These are phyloP conservation scores for Diplocarpon rosae DNA, from an alignment of 2,329 filamentous ascomycete species.

Conservation along the genomic window DNA sequence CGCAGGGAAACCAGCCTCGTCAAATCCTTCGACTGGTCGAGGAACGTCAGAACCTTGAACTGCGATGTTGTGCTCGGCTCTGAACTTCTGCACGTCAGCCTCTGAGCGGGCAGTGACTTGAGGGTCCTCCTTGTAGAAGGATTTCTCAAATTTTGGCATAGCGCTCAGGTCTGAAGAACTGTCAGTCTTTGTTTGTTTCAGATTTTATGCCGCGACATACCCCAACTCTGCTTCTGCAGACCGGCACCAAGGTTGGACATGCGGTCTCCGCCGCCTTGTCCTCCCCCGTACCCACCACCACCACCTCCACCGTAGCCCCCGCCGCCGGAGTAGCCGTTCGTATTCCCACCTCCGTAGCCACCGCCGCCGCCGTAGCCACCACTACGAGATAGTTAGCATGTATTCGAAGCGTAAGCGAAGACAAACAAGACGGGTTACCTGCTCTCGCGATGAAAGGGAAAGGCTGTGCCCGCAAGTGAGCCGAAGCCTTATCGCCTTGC, in stretches of 20 bases:
- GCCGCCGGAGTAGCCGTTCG: conserved; percentile 25
- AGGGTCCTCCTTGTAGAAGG: conserved; percentile 94
- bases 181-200: conserved; percentile 7
- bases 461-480: conserved; percentile 9
- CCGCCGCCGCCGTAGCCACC: conserved; percentile 38
- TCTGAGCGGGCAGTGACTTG: conserved; percentile 63
- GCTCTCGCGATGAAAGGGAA: conserved; percentile 10
- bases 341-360: conserved; percentile 24
- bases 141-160: conserved; percentile 96
- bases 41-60: conserved; percentile 73
- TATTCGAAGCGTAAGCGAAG: conserved; percentile 5
- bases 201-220: conserved; percentile 37
- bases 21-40: conserved; percentile 91
- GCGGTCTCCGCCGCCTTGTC: conserved; percentile 77
- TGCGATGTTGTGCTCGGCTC: conserved; percentile 73
- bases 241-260: conserved; percentile 87
- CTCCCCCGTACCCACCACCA: conserved; percentile 35
- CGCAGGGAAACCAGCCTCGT: conserved; percentile 91
- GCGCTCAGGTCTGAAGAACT: conserved; percentile 52
- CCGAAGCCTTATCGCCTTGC: conserved; percentile 19
- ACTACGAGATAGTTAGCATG: conserved; percentile 33
- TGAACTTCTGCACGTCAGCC: conserved; percentile 79
- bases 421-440: conserved; percentile 15
- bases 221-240: conserved; percentile 82
- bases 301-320: conserved; percentile 30